phyloP scores from a whole-genome alignment of 768 basidiomycete species.

The Leccinum arenicola region DNA sequence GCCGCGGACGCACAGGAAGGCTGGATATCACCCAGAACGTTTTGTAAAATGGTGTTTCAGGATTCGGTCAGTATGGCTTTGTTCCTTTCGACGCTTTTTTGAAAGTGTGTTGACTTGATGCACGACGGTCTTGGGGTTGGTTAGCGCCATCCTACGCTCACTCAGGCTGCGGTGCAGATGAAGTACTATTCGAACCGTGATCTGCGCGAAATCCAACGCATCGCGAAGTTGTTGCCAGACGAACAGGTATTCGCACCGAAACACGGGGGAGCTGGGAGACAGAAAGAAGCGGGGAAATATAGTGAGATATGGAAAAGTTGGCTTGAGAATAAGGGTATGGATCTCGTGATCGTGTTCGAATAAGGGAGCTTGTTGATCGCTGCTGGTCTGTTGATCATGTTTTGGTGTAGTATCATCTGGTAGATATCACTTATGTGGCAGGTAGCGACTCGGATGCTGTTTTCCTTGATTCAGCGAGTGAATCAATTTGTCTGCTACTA shows the following conservation, averaged over 20 bases:
- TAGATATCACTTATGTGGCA: not conserved
- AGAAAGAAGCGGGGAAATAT: constrained; percentile 29
- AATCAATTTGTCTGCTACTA: too few relatives aligned
- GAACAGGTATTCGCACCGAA: constrained; percentile 32
- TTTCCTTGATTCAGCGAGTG: too few relatives aligned
- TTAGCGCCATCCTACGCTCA: constrained; percentile 36
- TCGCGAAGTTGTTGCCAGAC: constrained; percentile 39
- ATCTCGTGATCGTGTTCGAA: constrained; percentile 36
- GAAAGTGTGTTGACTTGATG: not conserved
- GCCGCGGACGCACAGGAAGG: constrained; percentile 23
- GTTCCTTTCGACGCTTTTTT: not conserved
- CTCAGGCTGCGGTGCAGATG: constrained; percentile 33
- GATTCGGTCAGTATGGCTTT: constrained; percentile 34
- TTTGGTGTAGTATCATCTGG: not conserved
- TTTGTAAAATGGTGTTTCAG: constrained; percentile 46
- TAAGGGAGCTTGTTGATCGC: not conserved
- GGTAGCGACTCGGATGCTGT: not conserved
- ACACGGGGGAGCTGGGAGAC: not conserved
- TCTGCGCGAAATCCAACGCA: constrained; percentile 39
- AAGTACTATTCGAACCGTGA: constrained; percentile 38
- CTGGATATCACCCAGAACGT: constrained; percentile 32
- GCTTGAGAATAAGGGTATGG: constrained; percentile 35
- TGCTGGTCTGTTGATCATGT: not conserved
- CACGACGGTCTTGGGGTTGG: not conserved
- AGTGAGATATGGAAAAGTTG: constrained; percentile 38